Evolutionary conservation across 1,284 basidiomycete genomes (phyloP).

Genomic region (Cystobasidiaceae sp.): DNA sequence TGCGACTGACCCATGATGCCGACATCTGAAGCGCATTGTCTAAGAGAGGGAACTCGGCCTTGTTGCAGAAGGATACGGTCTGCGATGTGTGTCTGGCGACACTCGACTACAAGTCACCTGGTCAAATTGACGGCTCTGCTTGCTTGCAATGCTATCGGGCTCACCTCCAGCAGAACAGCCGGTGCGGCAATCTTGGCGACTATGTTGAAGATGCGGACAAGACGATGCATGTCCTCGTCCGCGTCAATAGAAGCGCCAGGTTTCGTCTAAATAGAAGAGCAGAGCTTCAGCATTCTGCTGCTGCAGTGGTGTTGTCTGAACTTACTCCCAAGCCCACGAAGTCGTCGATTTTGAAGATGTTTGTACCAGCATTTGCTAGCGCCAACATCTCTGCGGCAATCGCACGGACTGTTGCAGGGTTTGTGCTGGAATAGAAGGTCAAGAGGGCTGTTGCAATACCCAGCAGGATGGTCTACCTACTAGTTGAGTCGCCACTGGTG

Average conservation of each 20-base stretch:
- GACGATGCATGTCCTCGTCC: background rate
- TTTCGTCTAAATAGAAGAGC: no score
- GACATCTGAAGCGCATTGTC: conserved; percentile 22
- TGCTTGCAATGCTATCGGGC: no score
- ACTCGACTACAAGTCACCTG: no score
- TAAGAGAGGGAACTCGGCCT: background rate
- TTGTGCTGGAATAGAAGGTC: background rate
- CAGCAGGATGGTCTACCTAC: background rate
- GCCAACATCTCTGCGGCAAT: conserved; percentile 15
- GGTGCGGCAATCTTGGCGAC: conserved; percentile 18
- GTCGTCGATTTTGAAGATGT: conserved; percentile 9
- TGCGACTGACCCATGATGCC: background rate
- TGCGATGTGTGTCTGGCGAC: background rate
- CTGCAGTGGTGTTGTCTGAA: no score
- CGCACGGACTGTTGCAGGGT: background rate
- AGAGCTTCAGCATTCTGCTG: no score
- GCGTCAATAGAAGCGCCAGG: no score
- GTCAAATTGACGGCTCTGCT: no score
- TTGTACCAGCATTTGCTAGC: conserved; percentile 18
- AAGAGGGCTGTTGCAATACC: background rate
- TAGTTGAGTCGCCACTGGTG: conserved; percentile 25
- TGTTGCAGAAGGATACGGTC: background rate
- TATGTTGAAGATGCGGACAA: background rate
- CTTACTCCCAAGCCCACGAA: conserved; percentile 21
- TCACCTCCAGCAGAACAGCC: conserved; percentile 1